Evolutionary conservation across 305 asterid species (phyloP).

Genomic region (Fraxinus latifolia): DNA sequence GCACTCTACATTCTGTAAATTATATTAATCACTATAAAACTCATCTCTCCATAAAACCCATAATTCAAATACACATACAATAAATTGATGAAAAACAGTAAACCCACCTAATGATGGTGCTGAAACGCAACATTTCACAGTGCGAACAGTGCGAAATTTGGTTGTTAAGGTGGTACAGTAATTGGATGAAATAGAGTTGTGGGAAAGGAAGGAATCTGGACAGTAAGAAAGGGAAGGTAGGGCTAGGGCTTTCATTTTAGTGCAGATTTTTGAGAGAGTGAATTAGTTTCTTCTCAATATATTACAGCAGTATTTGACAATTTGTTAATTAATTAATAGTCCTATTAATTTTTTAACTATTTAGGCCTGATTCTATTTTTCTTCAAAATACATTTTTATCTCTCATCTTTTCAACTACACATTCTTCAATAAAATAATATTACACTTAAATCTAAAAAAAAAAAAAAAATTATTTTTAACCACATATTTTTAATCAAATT

Average conservation of each 20-base stretch:
- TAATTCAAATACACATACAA: background rate
- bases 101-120: constrained; percentile 43
- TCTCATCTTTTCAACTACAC: too few species aligned
- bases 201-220: constrained; percentile 30
- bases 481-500: too few species aligned
- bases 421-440: too few species aligned
- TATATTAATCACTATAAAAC: background rate
- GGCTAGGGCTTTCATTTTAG: constrained; percentile 58
- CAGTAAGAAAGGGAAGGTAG: constrained; percentile 19
- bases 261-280: background rate
- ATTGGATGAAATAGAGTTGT: constrained; percentile 25
- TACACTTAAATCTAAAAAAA: too few species aligned
- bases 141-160: constrained; percentile 27
- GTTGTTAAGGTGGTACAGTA: constrained; percentile 24
- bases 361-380: too few species aligned
- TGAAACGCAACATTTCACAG: constrained; percentile 55
- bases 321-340: background rate
- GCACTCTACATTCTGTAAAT: constrained; percentile 5
- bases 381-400: too few species aligned
- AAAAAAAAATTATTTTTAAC: too few species aligned
- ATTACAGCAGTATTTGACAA: background rate
- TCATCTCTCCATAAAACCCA: background rate
- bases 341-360: background rate
- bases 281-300: background rate
- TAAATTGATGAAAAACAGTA: background rate